Evolutionary conservation across 2,329 filamentous ascomycete genomes (phyloP), one percentile per base, ranked within the genome.

Genomic region (Chaetomium sp.): DNA sequence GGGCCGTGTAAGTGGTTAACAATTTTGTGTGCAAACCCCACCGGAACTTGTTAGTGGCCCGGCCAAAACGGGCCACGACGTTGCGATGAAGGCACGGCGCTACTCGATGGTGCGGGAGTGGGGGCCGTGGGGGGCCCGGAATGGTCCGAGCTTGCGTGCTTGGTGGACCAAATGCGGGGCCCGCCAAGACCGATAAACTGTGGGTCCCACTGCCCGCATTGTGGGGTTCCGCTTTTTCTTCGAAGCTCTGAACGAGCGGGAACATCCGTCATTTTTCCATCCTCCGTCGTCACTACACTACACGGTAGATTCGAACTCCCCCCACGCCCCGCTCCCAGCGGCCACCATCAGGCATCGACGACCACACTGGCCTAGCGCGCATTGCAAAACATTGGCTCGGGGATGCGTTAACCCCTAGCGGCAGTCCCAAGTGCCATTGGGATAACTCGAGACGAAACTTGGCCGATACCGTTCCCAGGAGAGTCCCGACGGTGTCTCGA

Each of bases 281-380:
- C 19, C 19, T 27, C 19, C 19, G 19, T 27, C 19, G 19, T 27
- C 19, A 27, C 19, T 27, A 27, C 19, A 27, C 19, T 27, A 27
- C 19, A 27, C 19, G 19, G 19, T 27, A 27, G 19, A 27, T 27
- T 27, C 19, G 19, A 27, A 27, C 19, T 27, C 19, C 19, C 19
- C 19, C 48, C 35, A 47, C 46, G 41, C 45, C 41, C 53, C 53
- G 53, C 47, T 32, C 34, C 14, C 36, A 46, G 42, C 53, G 47
- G 53, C 47, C 14, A 27, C 19, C 19, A 27, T 27, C 19, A 27
- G 19, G 19, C 19, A 27, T 27, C 19, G 19, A 27, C 19, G 19
- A 27, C 19, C 19, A 27, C 19, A 27, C 3, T 27, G 19, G 19
- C 19, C 19, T 27, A 27, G 19, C 3, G 19, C 19, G 3, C 19